Conservation (phyloP, 805 yeast genomes). For the Metschnikowia vanudenii region DNA sequence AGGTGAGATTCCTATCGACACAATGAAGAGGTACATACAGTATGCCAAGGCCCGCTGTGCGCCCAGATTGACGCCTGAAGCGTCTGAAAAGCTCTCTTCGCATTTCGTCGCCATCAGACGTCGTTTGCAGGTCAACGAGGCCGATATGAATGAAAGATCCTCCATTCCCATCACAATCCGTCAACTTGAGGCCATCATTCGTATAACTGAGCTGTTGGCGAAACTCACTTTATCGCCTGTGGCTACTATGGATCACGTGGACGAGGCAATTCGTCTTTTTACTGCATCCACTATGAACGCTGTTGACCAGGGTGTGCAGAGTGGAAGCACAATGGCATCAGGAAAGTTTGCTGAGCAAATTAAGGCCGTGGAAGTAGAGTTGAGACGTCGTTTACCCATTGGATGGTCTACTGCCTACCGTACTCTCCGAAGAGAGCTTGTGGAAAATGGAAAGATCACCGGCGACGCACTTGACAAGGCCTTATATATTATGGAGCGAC, state of each 20-base stretch:
- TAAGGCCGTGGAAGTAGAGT: constrained; percentile 73
- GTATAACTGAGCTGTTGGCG: constrained; percentile 93
- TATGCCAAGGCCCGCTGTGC: constrained; percentile 91
- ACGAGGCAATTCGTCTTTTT: constrained; percentile 91
- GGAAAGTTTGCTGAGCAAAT: constrained; percentile 70
- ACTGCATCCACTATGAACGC: constrained; percentile 98
- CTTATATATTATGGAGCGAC: constrained; percentile 73
- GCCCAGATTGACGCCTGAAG: constrained; percentile 84
- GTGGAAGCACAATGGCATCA: constrained; percentile 43
- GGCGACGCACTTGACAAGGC: constrained; percentile 81
- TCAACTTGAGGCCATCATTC: constrained; percentile 94
- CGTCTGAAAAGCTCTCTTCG: constrained; percentile 84
- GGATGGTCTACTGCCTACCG: constrained; percentile 94
- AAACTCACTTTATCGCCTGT: constrained; percentile 79
- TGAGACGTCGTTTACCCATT: constrained; percentile 86
- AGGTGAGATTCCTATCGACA: constrained; percentile 85
- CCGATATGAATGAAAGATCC: constrained; percentile 80
- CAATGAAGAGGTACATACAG: constrained; percentile 88
- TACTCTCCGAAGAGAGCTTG: constrained; percentile 81
- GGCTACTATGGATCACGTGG: constrained; percentile 86
- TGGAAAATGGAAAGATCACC: constrained; percentile 58
- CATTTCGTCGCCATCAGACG: constrained; percentile 90
- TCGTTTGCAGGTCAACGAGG: constrained; percentile 76
- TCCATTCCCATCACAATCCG: constrained; percentile 97
- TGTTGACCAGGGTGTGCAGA: constrained; percentile 61